Evolutionary conservation across 2,329 filamentous ascomycete species (phyloP).

Genomic region (Fusarium acutatum): DNA sequence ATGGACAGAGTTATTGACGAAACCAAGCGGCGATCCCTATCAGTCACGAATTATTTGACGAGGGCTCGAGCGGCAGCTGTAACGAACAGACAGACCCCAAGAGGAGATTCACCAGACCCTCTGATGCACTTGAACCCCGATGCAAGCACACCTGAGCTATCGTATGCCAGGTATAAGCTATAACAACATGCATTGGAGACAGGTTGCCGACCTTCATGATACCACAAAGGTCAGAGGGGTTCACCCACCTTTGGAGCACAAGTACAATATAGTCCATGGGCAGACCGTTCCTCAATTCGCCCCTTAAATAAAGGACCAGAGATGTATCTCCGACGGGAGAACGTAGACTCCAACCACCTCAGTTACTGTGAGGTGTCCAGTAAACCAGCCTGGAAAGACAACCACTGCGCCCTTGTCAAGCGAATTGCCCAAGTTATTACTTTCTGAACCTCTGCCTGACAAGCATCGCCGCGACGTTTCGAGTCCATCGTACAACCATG

Average conservation of each 20-base stretch:
- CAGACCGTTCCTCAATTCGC: too few relatives aligned
- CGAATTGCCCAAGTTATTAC: too few relatives aligned
- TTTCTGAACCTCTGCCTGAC: too few relatives aligned
- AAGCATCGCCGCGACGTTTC: too few relatives aligned
- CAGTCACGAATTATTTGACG: background rate
- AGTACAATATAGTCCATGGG: background rate
- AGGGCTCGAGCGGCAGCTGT: background rate
- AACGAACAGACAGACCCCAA: background rate
- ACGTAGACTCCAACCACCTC: rapidly evolving
- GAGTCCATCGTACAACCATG: too few relatives aligned
- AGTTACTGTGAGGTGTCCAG: background rate
- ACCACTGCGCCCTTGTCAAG: background rate
- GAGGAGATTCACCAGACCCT: too few relatives aligned
- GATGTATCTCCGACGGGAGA: background rate
- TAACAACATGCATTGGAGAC: background rate
- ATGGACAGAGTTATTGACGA: background rate
- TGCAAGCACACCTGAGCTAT: rapidly evolving
- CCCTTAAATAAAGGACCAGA: too few relatives aligned
- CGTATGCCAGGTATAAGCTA: rapidly evolving
- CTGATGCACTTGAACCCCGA: background rate
- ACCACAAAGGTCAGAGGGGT: rapidly evolving
- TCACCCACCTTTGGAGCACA: rapidly evolving
- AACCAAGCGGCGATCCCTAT: background rate
- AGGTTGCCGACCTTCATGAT: rapidly evolving
- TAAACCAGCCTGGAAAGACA: rapidly evolving